Evolutionary conservation across 805 yeast species (phyloP), one percentile per base, ranked within the genome.

Genomic region (Saccharomycopsis fermentans): DNA sequence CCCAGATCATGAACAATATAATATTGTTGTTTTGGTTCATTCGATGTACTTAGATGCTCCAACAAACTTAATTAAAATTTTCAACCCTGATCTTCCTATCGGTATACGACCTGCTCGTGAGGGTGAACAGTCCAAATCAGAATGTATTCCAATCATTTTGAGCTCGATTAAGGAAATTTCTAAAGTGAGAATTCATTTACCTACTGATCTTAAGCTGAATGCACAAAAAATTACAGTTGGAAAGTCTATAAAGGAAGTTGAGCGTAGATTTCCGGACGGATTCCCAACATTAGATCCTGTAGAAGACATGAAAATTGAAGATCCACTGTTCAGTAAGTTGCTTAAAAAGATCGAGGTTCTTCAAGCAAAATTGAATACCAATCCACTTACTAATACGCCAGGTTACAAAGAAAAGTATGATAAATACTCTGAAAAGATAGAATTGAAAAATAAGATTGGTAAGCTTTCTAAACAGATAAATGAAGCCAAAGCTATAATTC

Each of bases 271-370:
- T 67, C 90, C 95, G 11, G 60, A 57, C 27, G 97, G 96, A 1
- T 77, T 94, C 37, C 97, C 98, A n/a, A 68, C 83, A 52, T 78
- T 94, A 70, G 96, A 94, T 71, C 98, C 99, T 4, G 76, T 94
- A 40, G 85, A 83, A 62, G 89, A 87, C 68, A 94, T 94, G 99
- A 88, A 90, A 68, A 92, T 94, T 65, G 86, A 82, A 52, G 60
- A 60, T 27, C 43, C 52, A 11, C 88, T 87, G 19, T 94, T 95
- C 75, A 74, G 77, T 66, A 76, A 79, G 55, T 73, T 95, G 55
- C 68, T 87, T 59, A 81, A 83, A 65, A 92, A 94, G 68, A 82
- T 89, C 61, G 91, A 87, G 59, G 91, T 90, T 1, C 76, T 94
- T 63, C 94, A 90, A 67, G 72, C 86, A 4, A 89, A 87, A 69